phyloP scores from a whole-genome alignment of 1,284 basidiomycete genomes.

The Ceratobasidium sp. region DNA sequence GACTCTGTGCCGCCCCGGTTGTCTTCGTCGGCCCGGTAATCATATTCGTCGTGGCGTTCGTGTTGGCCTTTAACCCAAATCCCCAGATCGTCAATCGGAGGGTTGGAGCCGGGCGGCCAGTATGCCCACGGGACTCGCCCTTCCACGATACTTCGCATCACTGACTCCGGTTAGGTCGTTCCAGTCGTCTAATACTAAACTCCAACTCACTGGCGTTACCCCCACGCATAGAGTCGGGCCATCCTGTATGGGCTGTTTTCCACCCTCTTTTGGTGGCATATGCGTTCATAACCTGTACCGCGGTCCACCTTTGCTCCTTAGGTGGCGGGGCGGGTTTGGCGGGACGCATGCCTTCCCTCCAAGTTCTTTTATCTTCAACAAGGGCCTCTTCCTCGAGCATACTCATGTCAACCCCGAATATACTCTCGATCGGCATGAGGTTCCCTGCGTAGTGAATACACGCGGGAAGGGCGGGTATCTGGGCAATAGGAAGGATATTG shows the following conservation, averaged over 20 bases:
- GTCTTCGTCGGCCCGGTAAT: conserved; percentile 45
- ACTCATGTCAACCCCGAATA: conserved; percentile 67
- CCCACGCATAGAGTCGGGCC: conserved; percentile 86
- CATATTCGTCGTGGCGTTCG: conserved; percentile 35
- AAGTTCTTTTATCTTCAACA: conserved; percentile 70
- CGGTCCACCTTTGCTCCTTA: conserved; percentile 62
- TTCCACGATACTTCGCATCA: conserved; percentile 80
- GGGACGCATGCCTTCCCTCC: conserved; percentile 61
- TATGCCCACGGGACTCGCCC: conserved; percentile 84
- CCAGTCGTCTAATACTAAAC: conserved; percentile 39
- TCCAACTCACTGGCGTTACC: conserved; percentile 78
- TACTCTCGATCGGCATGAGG: conserved; percentile 77
- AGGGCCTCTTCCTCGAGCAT: conserved; percentile 48
- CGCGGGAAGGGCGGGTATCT: conserved; percentile 78
- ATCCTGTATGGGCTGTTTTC: conserved; percentile 87
- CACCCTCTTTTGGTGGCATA: conserved; percentile 80
- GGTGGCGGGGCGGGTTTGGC: conserved; percentile 36
- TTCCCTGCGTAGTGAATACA: conserved; percentile 74
- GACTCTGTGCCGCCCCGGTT: conserved; percentile 41
- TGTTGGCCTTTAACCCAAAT: conserved; percentile 61
- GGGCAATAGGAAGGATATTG: conserved; percentile 87
- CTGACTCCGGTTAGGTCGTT: conserved; percentile 50
- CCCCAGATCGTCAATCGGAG: conserved; percentile 52
- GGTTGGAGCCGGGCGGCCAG: conserved; percentile 65
- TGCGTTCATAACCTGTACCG: conserved; percentile 78